Conservation (phyloP, 1,284 basidiomycete species). For the Mrakiaceae sp. region DNA sequence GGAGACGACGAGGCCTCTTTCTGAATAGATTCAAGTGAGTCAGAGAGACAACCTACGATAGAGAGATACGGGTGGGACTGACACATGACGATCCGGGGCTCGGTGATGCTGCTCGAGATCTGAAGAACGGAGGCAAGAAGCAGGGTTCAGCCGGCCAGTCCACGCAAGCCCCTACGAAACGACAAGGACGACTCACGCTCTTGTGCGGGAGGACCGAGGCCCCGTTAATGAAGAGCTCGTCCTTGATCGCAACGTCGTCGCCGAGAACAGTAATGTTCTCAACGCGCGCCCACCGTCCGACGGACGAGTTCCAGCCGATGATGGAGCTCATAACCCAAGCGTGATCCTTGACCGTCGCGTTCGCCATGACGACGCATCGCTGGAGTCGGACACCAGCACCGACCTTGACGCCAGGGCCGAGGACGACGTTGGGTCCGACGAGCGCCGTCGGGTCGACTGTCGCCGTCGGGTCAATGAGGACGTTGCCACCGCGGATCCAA, state of each 20-base stretch:
- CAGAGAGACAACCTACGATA: no score
- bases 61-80: no score
- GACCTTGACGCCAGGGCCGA: slow-evolving; percentile 41
- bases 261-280: slow-evolving; percentile 43
- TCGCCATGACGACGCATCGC: slow-evolving; percentile 42
- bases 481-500: slow-evolving; percentile 41
- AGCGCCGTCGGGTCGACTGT: slow-evolving; percentile 37
- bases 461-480: slow-evolving; percentile 40
- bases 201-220: slow-evolving; percentile 43
- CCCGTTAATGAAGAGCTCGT: slow-evolving; percentile 42
- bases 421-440: slow-evolving; percentile 44
- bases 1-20: no score
- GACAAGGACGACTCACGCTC: slow-evolving; percentile 30
- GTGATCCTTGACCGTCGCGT: slow-evolving; percentile 41
- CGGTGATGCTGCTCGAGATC: slow-evolving; percentile 38
- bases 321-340: slow-evolving; percentile 42
- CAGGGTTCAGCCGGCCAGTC: not conserved
- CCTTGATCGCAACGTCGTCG: slow-evolving; percentile 44
- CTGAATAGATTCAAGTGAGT: no score
- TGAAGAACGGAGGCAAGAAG: slow-evolving; percentile 13
- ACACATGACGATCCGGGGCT: slow-evolving; percentile 38
- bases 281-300: slow-evolving; percentile 41
- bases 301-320: slow-evolving; percentile 43
- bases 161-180: not conserved
- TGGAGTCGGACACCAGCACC: slow-evolving; percentile 42